phyloP scores from a whole-genome alignment of 2,329 filamentous ascomycete genomes.

The Penicillium sclerotiorum region DNA sequence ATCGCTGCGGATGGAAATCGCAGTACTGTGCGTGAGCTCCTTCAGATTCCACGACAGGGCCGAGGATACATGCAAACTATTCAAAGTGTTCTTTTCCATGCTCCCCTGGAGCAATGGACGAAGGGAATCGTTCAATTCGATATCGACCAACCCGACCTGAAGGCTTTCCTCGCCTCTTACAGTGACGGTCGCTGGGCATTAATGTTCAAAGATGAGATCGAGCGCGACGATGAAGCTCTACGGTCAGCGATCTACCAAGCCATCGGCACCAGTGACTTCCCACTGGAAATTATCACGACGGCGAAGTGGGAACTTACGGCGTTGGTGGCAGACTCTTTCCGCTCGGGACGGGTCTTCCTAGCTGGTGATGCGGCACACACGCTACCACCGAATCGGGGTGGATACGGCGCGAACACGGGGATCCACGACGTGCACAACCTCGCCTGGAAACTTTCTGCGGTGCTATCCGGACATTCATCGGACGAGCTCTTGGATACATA shows the following conservation, averaged over 20 bases:
- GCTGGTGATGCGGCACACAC: conserved; percentile 37
- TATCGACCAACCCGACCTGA: conserved; percentile 22
- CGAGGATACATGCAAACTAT: conserved; percentile 25
- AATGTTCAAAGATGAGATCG: conserved; percentile 27
- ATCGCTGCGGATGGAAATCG: conserved; percentile 43
- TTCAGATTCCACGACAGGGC: conserved; percentile 23
- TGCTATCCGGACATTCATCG: conserved; percentile 27
- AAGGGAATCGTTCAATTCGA: conserved; percentile 24
- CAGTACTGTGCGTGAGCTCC: conserved; percentile 22
- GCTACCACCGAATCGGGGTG: conserved; percentile 32
- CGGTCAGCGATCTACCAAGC: conserved; percentile 27
- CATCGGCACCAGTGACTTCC: conserved; percentile 31
- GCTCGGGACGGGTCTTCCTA: conserved; percentile 35
- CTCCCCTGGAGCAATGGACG: conserved; percentile 19
- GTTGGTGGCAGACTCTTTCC: conserved; percentile 30
- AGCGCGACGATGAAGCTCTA: conserved; percentile 24
- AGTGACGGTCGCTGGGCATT: conserved; percentile 28
- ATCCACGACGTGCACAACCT: conserved; percentile 47
- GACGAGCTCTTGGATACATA: conserved; percentile 42
- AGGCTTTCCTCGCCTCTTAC: conserved; percentile 28
- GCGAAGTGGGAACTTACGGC: conserved; percentile 37
- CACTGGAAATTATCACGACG: conserved; percentile 38
- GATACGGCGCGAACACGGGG: conserved; percentile 38
- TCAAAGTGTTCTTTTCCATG: conserved; percentile 27
- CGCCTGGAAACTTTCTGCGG: conserved; percentile 47